A percentile compares a stretch with the other conserved stretches of the same genome.
These are phyloP conservation scores for Nakaseomyces kungkrabaensis DNA, from an alignment of 1,139 yeast species.

Conservation along the genomic window DNA sequence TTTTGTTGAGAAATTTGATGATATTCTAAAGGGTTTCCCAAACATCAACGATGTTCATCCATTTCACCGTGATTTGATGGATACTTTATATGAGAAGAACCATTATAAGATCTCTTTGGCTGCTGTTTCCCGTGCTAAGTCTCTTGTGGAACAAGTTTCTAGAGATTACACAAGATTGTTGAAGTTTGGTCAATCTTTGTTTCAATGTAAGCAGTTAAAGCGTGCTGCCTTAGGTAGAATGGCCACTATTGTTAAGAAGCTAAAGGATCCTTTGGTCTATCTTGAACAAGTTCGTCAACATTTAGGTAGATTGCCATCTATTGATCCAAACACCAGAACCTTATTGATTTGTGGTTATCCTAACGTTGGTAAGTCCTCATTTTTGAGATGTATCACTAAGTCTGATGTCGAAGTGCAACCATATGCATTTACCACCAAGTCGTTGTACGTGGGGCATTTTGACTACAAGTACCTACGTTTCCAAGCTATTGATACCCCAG, in stretches of 20 bases:
- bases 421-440: conserved; percentile 94
- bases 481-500: conserved; percentile 99
- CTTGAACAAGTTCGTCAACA: conserved; percentile 98
- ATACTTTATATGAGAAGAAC: conserved; percentile 92
- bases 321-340: conserved; percentile 98
- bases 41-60: conserved; percentile 97
- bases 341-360: conserved; percentile 97
- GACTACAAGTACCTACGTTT: conserved; percentile 94
- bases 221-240: conserved; percentile 98
- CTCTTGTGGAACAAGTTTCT: conserved; percentile 88
- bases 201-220: conserved; percentile 96
- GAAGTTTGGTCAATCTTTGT: conserved; percentile 93
- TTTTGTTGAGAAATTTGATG: conserved; percentile 82
- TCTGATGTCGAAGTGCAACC: conserved; percentile 99
- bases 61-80: conserved; percentile 95
- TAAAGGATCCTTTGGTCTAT: conserved; percentile 86
- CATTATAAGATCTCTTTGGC: conserved; percentile 97
- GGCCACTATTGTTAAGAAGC: conserved; percentile 94
- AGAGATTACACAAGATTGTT: conserved; percentile 89
- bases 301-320: conserved; percentile 94
- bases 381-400: conserved; percentile 83
- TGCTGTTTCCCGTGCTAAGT: conserved; percentile 86
- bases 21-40: conserved; percentile 81
- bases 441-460: conserved; percentile 91
- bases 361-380: conserved; percentile 96